Base-by-base conservation (phyloP, 2,329 filamentous ascomycete species). In the Colletotrichum graminicola region DNA sequence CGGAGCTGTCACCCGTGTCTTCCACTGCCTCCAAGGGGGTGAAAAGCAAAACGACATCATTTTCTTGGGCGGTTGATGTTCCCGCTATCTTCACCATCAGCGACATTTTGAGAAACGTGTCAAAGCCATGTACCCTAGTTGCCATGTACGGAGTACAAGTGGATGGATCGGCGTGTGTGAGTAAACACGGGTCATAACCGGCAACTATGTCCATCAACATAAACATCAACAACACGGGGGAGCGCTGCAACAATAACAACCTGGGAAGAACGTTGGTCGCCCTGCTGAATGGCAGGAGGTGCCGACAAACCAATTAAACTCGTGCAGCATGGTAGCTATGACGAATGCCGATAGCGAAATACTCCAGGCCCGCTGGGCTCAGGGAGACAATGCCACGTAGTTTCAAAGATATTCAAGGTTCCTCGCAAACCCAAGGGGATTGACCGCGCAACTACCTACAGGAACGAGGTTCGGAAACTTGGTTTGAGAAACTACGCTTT, bases 241-340 rank as follows among this genome's bases (percentile, higher is more conserved):
- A 26, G 21, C 41, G 18, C 45, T 41, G 45, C 54, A 59, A 55
- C 66, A 66, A 66, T 23, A 69, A 69, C 54, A 69, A 66, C n/a
- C 26, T 10, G 23, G 21, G n/a, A 54, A 49, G 52, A 65, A 69
- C 39, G 62, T 34, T 36, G 54, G 36, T 41, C 34, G 55, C 36
- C 55, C 34, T 8, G 34, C 34, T 41, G 11, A 12, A 39, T 26
- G 57, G 29, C 32, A 32, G 47, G 43, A 54, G 62, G 47, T 60
- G 61, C 34, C 59, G 18, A 18, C 61, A 45, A 52, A 14, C 62
- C 67, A 60, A 69, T 66, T 32, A 66, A 51, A 43, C 36, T 34
- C 61, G 43, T 23, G 34, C 43, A 43, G 32, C 62, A 66, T 29
- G 18, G 39, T 47, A 39, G 39, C 54, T 66, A 69, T 69, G 62